Evolutionary conservation across 2,329 filamentous ascomycete genomes (phyloP).

Genomic region (Didymellaceae sp.): DNA sequence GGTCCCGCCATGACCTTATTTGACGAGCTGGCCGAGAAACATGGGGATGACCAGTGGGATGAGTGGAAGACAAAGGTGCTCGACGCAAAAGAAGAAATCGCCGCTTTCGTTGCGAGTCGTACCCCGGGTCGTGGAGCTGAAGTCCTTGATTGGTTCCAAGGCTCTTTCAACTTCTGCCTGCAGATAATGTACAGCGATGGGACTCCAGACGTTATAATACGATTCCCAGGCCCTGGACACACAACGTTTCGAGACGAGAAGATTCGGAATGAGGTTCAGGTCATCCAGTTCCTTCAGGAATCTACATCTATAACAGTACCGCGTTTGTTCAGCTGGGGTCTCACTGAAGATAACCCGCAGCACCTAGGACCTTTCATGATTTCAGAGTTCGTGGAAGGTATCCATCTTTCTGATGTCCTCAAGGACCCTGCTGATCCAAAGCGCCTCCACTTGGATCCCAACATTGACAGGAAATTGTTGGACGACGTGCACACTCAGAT

Average conservation of each 20-base stretch:
- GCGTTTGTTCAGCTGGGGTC: slow-evolving; percentile 24
- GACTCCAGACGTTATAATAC: slow-evolving; percentile 21
- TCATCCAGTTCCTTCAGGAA: slow-evolving; percentile 24
- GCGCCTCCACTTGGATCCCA: slow-evolving; percentile 22
- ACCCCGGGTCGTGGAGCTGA: slow-evolving; percentile 17
- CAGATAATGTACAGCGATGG: slow-evolving; percentile 19
- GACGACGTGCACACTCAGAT: slow-evolving; percentile 30
- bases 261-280: slow-evolving; percentile 23
- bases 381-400: slow-evolving; percentile 31
- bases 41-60: slow-evolving; percentile 26
- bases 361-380: slow-evolving; percentile 36
- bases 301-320: slow-evolving; percentile 25
- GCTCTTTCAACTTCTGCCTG: slow-evolving; percentile 23
- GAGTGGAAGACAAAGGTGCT: slow-evolving; percentile 27
- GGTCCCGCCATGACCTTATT: slow-evolving; percentile 25
- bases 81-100: slow-evolving; percentile 31
- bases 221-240: slow-evolving; percentile 13
- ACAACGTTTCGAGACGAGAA: slow-evolving; percentile 25
- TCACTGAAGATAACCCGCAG: slow-evolving; percentile 27
- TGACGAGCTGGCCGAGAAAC: slow-evolving; percentile 31
- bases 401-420: slow-evolving; percentile 22
- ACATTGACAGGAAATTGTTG: slow-evolving; percentile 29
- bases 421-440: slow-evolving; percentile 32
- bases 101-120: slow-evolving; percentile 17
- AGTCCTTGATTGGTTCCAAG: slow-evolving; percentile 20